Evolutionary conservation across 2,329 filamentous ascomycete genomes (phyloP).

Genomic region (Aspergillus persii): DNA sequence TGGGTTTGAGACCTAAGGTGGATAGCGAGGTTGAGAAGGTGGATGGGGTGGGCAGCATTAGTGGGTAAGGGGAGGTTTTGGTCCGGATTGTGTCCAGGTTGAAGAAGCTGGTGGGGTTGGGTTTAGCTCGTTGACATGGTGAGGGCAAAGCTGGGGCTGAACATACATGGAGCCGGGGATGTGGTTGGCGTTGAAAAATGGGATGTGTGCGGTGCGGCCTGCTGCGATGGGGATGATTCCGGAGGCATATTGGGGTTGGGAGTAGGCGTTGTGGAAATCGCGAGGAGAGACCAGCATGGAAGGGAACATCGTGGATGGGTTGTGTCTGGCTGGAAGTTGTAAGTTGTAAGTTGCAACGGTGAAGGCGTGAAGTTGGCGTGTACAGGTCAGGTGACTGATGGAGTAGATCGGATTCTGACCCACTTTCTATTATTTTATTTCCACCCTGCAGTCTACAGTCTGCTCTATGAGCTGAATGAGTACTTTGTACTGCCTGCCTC

Average conservation of each 20-base stretch:
- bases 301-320: background rate
- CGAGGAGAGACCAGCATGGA: conserved; percentile 14
- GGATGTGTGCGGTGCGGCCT: conserved; percentile 14
- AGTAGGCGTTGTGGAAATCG: conserved; percentile 10
- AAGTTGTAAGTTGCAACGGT: too few relatives aligned
- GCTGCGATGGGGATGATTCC: conserved; percentile 26
- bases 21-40: conserved; percentile 22
- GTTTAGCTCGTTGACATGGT: background rate
- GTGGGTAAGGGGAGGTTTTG: conserved; percentile 22
- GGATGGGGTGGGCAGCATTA: conserved; percentile 26
- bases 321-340: background rate
- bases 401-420: too few relatives aligned
- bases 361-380: too few relatives aligned
- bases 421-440: too few relatives aligned
- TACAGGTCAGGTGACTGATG: too few relatives aligned
- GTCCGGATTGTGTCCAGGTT: conserved; percentile 27
- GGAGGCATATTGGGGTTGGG: background rate
- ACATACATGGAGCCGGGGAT: conserved; percentile 26
- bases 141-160: background rate
- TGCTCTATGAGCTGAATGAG: too few relatives aligned
- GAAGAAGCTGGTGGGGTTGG: conserved; percentile 24
- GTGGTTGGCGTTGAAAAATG: conserved; percentile 17
- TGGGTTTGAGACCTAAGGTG: conserved; percentile 18
- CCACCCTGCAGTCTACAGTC: too few relatives aligned
- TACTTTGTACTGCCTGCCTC: too few relatives aligned